Percentiles rank a stretch among this genome's conserved stretches.
phyloP scores from a whole-genome alignment of 177 flowering plant species.

The Telopea speciosissima region DNA sequence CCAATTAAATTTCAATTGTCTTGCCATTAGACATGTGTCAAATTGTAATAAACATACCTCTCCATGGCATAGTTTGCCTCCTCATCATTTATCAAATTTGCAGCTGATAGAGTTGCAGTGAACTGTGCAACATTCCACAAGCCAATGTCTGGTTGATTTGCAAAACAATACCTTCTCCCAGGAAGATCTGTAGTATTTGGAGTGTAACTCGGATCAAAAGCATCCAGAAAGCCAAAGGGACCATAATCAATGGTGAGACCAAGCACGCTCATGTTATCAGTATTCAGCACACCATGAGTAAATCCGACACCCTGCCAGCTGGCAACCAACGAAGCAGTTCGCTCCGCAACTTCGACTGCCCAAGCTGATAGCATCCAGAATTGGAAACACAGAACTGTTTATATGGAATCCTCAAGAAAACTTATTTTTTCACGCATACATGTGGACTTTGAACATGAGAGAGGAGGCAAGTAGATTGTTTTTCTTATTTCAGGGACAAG shows the following conservation, averaged over 20 bases:
- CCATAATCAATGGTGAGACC: slow-evolving; percentile 99
- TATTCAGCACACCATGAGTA: slow-evolving; percentile 97
- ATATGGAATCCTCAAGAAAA: neutral
- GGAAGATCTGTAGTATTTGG: slow-evolving; percentile 99
- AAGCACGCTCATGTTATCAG: slow-evolving; percentile 94
- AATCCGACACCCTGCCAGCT: slow-evolving; percentile 99
- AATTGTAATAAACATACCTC: slow-evolving; percentile 39
- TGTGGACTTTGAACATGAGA: neutral
- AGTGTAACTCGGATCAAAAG: slow-evolving; percentile 92
- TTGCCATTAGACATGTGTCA: neutral
- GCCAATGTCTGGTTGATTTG: slow-evolving; percentile 96
- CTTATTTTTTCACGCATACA: neutral
- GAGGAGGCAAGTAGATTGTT: neutral
- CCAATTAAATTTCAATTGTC: neutral
- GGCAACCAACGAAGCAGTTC: slow-evolving; percentile 88
- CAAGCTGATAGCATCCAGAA: slow-evolving; percentile 65
- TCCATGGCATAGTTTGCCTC: slow-evolving; percentile 97
- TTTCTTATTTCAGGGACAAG: too few species aligned
- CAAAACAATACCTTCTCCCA: slow-evolving; percentile 94
- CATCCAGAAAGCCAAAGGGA: slow-evolving; percentile 97
- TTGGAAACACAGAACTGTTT: slow-evolving; percentile 7
- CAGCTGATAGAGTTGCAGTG: slow-evolving; percentile 58
- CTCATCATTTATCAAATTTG: slow-evolving; percentile 62
- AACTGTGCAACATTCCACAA: slow-evolving; percentile 98
- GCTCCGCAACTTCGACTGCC: slow-evolving; percentile 94